A percentile compares a stretch with the other conserved stretches of the same genome.
phyloP scores from a whole-genome alignment of 441 rosid genomes.

The Rhodomyrtus psidioides region DNA sequence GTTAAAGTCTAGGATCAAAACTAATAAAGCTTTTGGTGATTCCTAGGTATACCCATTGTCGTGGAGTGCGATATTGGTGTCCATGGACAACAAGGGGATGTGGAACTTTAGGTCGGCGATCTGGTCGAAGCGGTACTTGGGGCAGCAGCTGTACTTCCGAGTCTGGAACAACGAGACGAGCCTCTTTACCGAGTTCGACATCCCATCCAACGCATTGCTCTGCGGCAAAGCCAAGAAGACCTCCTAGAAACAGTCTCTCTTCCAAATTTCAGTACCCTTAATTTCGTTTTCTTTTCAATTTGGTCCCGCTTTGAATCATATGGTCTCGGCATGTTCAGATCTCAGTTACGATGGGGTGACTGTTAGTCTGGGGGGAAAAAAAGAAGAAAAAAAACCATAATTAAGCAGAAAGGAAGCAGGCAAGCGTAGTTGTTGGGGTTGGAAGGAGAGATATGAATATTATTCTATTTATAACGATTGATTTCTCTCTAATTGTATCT shows the following conservation, averaged over 20 bases:
- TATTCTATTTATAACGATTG: background rate
- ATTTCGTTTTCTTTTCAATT: background rate
- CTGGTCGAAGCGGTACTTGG: conserved; percentile 1
- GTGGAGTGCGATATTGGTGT: conserved; percentile 8
- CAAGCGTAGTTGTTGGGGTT: background rate
- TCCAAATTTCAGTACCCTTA: background rate
- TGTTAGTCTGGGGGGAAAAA: background rate
- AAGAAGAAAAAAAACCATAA: no score
- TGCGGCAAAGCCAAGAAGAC: conserved; percentile 10
- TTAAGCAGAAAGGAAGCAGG: background rate
- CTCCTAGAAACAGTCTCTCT: background rate
- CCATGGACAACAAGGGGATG: conserved; percentile 11
- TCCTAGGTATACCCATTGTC: conserved; percentile 1
- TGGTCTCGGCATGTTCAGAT: background rate
- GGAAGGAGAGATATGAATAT: background rate
- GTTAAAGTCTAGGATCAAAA: background rate
- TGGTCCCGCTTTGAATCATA: background rate
- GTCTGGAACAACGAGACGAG: conserved; percentile 6
- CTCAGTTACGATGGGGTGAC: background rate
- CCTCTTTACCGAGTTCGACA: background rate
- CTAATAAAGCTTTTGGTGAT: background rate
- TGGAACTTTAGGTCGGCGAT: conserved; percentile 13
- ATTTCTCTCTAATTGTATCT: background rate
- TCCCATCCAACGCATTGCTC: background rate
- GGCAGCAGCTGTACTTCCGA: conserved; percentile 6